phyloP scores from a whole-genome alignment of 768 basidiomycete genomes.

The Hemileccinum impolitum region DNA sequence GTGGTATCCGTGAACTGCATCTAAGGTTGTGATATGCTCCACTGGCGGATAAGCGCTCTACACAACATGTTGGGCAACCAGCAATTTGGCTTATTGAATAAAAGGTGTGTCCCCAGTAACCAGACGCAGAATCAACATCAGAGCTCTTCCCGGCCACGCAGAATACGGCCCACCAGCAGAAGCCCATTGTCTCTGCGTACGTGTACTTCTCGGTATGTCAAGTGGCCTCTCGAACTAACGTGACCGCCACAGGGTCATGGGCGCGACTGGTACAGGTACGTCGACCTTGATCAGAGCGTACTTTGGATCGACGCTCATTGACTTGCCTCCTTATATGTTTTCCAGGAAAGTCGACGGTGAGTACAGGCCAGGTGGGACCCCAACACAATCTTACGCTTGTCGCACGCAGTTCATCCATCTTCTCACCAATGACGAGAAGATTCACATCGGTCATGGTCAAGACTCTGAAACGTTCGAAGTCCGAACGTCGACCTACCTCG shows the following conservation, averaged over 20 bases:
- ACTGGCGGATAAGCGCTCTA: neutral
- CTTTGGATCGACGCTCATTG: neutral
- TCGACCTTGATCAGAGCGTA: neutral
- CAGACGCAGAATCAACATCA: neutral
- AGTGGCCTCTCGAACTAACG: neutral
- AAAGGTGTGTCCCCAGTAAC: neutral
- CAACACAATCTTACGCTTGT: neutral
- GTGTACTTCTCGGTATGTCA: neutral
- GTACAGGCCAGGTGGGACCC: neutral
- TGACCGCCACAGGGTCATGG: slow-evolving; percentile 4
- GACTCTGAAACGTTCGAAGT: slow-evolving; percentile 8
- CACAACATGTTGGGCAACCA: neutral
- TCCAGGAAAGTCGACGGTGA: slow-evolving; percentile 10
- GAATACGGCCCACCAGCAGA: neutral
- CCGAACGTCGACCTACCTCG: neutral
- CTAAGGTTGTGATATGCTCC: neutral
- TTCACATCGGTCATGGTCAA: slow-evolving; percentile 8
- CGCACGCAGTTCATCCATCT: slow-evolving; percentile 4
- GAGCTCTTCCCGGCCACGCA: neutral
- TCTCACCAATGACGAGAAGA: slow-evolving; percentile 3
- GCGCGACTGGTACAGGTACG: slow-evolving; percentile 9
- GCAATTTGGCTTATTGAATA: neutral
- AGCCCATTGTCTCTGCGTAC: slow-evolving; percentile 1
- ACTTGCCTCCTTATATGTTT: too few species aligned
- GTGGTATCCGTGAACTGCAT: neutral